phyloP scores from a whole-genome alignment of 2,329 filamentous ascomycete species.

The Lecanicillium sp. region DNA sequence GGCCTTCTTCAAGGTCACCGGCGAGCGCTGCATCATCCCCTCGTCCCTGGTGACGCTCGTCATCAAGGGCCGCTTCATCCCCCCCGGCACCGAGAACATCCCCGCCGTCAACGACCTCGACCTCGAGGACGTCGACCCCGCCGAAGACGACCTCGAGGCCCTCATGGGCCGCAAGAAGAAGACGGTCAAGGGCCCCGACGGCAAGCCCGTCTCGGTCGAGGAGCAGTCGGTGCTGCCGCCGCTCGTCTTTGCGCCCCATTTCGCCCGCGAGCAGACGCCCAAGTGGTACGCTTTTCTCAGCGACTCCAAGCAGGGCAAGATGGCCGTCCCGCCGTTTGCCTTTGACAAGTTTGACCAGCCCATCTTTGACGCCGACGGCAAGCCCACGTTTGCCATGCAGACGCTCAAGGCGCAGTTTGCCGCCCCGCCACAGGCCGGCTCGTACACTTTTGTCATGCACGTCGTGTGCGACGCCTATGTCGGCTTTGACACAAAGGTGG shows the following conservation, averaged over 20 bases:
- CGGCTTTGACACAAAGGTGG: conserved; percentile 86
- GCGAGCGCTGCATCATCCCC: conserved; percentile 87
- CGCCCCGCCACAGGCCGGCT: conserved; percentile 82
- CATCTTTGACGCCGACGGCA: conserved; percentile 69
- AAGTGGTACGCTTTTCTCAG: conserved; percentile 93
- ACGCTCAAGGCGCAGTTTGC: conserved; percentile 97
- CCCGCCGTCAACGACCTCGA: conserved; percentile 71
- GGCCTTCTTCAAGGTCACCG: conserved; percentile 97
- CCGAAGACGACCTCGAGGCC: conserved; percentile 85
- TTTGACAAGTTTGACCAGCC: conserved; percentile 89
- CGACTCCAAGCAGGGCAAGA: conserved; percentile 89
- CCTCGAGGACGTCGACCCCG: conserved; percentile 84
- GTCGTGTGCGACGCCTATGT: conserved; percentile 92
- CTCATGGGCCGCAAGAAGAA: conserved; percentile 71
- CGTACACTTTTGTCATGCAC: conserved; percentile 93
- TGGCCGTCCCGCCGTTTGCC: conserved; percentile 94
- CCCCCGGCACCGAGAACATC: conserved; percentile 69
- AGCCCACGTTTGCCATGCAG: conserved; percentile 90
- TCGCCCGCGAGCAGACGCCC: conserved; percentile 80
- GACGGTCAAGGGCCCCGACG: conserved; percentile 53
- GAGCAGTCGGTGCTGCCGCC: conserved; percentile 67
- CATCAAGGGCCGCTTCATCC: conserved; percentile 89
- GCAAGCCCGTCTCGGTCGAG: conserved; percentile 47
- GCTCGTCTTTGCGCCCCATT: conserved; percentile 85
- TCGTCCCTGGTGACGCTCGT: conserved; percentile 90